Base-by-base conservation (phyloP, 345 rosid species). In the Luvunga scandens region DNA sequence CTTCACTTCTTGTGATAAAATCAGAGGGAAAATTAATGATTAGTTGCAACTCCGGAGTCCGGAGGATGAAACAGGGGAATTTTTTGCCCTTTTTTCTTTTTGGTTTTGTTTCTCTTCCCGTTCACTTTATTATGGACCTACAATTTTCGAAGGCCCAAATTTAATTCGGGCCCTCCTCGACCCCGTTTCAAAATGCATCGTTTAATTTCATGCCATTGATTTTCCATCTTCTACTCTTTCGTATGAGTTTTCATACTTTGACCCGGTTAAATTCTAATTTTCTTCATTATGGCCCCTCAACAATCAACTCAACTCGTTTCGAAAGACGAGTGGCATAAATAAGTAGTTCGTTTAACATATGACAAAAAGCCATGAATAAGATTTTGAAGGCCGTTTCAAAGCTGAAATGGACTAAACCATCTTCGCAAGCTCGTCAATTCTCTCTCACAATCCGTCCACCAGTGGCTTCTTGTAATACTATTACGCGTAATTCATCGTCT, bases 381-480 rank as follows among this genome's bases (percentile, higher is more conserved):
- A 38, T 39, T 38, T 68, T 82, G 81, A 78, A 69, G 66, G 42
- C 76, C 16, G 42, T 63, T 63, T 69, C 68, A 16, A 78, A 55
- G 72, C 63, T 63, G 38, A 78, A 82, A 74, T 28, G 42, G 34
- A 18, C 31, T 3, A 63, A 10, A 42, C 73, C 24, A 14, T 56
- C 59, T 50, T 74, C 69, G 10, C 62, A 59, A 18, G 72, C 74
- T 12, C 71, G 77, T 50, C 65, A 50, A 60, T 77, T 45, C 69
- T 60, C 88, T 71, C n/a, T 30, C 60, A 48, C 50, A 3, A 3
- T 13, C 50, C 12, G 18, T 12, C 50, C 73, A 55, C 68, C 69
- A 71, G 5, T 30, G 38, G 66, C 30, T 16, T 60, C 77, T 66
- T 19, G 50, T 45, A 45, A 3, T 45, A 45, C 21, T 31, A 9